phyloP scores from a whole-genome alignment of 805 yeast genomes.

The Sporopachydermia quercuum region DNA sequence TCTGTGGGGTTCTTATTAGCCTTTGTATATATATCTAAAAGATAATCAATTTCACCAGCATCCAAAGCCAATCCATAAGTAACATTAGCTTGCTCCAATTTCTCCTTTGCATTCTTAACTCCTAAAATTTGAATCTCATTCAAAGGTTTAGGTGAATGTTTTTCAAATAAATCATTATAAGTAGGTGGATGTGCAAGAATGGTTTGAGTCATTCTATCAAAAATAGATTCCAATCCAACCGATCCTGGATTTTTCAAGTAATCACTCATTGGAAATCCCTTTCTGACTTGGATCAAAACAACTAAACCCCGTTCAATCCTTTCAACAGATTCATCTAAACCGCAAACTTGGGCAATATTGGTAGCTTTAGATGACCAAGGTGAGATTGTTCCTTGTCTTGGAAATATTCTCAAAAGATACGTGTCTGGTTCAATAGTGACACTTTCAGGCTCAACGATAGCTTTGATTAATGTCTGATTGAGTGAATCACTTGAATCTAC shows the following conservation, averaged over 20 bases:
- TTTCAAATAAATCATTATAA: slow-evolving; percentile 57
- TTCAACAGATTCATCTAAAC: slow-evolving; percentile 52
- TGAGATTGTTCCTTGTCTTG: slow-evolving; percentile 91
- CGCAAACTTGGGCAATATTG: slow-evolving; percentile 81
- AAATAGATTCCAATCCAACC: slow-evolving; percentile 54
- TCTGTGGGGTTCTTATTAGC: slow-evolving; percentile 89
- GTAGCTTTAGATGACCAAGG: slow-evolving; percentile 99
- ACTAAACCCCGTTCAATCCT: slow-evolving; percentile 88
- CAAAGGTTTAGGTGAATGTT: slow-evolving; percentile 71
- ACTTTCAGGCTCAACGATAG: slow-evolving; percentile 16
- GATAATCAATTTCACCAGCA: slow-evolving; percentile 80
- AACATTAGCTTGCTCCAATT: slow-evolving; percentile 62
- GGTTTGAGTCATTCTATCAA: slow-evolving; percentile 89
- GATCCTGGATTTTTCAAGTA: slow-evolving; percentile 29
- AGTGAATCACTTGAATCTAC: slow-evolving; percentile 37
- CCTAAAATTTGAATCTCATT: slow-evolving; percentile 53
- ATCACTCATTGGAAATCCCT: slow-evolving; percentile 52
- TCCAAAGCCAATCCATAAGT: slow-evolving; percentile 90
- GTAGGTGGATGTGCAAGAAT: slow-evolving; percentile 43
- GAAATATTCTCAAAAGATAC: slow-evolving; percentile 61
- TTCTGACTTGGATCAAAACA: slow-evolving; percentile 51
- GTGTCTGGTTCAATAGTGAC: slow-evolving; percentile 21
- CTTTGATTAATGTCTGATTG: slow-evolving; percentile 24
- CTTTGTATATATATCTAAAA: slow-evolving; percentile 63
- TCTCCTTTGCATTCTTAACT: slow-evolving; percentile 30